Percentiles rank a stretch among this genome's conserved stretches.
Evolutionary conservation across 2,329 filamentous ascomycete genomes (phyloP).

Genomic region (Dendryphion nanum): DNA sequence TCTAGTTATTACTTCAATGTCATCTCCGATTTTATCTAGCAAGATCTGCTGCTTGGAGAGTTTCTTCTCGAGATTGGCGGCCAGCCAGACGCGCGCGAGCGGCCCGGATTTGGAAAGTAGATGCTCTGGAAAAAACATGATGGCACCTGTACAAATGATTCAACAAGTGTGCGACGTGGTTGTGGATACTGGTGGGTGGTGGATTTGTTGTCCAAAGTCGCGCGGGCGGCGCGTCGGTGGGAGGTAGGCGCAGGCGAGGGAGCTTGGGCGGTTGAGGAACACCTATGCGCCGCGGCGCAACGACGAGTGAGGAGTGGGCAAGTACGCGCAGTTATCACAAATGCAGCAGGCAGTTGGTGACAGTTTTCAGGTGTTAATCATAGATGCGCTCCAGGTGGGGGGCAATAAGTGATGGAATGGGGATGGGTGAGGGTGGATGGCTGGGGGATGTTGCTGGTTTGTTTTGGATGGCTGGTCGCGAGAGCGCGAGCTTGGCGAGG

Average conservation of each 20-base stretch:
- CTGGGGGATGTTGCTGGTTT: not conserved
- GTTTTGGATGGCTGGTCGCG: not conserved
- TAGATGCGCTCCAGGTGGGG: too few species aligned
- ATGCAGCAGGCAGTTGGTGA: too few species aligned
- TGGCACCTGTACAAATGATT: constrained; percentile 13
- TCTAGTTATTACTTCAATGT: constrained; percentile 91
- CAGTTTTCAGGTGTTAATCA: too few species aligned
- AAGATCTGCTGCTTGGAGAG: constrained; percentile 95
- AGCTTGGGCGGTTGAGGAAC: not conserved
- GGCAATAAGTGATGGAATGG: not conserved
- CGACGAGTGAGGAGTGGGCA: too few species aligned
- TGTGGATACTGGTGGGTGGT: constrained; percentile 5
- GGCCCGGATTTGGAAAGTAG: constrained; percentile 96
- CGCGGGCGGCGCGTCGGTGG: constrained; percentile 7
- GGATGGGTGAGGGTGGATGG: not conserved
- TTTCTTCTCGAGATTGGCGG: constrained; percentile 97
- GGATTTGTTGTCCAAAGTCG: constrained; percentile 7
- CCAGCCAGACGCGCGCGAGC: constrained; percentile 95
- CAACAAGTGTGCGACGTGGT: constrained; percentile 1
- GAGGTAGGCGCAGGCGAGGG: constrained; percentile 1
- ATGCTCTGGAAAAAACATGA: constrained; percentile 97
- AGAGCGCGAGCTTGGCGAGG: too few species aligned
- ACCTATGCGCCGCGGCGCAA: too few species aligned
- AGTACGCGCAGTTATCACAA: too few species aligned
- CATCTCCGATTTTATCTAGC: constrained; percentile 91